Evolutionary conservation across 2,329 filamentous ascomycete genomes (phyloP).

Genomic region (Ascosphaera apis): DNA sequence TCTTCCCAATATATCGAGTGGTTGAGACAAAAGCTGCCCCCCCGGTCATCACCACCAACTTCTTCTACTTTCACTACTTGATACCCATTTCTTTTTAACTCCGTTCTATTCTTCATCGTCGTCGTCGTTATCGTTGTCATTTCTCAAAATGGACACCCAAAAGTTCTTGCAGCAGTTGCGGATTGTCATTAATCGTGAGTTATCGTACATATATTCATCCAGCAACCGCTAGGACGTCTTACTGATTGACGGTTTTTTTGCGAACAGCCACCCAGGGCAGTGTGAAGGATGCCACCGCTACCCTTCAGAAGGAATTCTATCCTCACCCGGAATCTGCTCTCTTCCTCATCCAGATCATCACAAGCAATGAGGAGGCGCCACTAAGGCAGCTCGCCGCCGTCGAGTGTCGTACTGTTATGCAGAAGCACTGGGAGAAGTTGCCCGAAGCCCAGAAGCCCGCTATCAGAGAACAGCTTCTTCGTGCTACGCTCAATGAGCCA

Average conservation of each 20-base stretch:
- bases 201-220: slow-evolving; percentile 1
- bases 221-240: slow-evolving; percentile 3
- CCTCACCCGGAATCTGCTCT: slow-evolving; percentile 62
- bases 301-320: slow-evolving; percentile 87
- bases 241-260: slow-evolving; percentile 5
- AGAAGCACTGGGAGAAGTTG: slow-evolving; percentile 65
- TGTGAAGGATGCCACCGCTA: slow-evolving; percentile 72
- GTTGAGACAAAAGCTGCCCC: too few relatives aligned
- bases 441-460: slow-evolving; percentile 52
- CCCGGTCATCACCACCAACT: neutral
- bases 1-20: too few relatives aligned
- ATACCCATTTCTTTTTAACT: slow-evolving; percentile 7
- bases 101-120: slow-evolving; percentile 5
- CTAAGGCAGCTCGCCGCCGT: slow-evolving; percentile 81
- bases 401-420: slow-evolving; percentile 60
- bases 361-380: slow-evolving; percentile 46
- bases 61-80: neutral
- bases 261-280: slow-evolving; percentile 58
- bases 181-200: slow-evolving; percentile 68
- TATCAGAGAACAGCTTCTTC: slow-evolving; percentile 61
- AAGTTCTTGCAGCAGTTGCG: slow-evolving; percentile 71
- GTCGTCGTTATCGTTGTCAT: slow-evolving; percentile 6
- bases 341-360: slow-evolving; percentile 68
- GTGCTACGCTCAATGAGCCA: slow-evolving; percentile 61
- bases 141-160: slow-evolving; percentile 50